A percentile compares a stretch with the other conserved stretches of the same genome.
Evolutionary conservation across 1,139 yeast species (phyloP).

Genomic region (Debaryomyces udenii): DNA sequence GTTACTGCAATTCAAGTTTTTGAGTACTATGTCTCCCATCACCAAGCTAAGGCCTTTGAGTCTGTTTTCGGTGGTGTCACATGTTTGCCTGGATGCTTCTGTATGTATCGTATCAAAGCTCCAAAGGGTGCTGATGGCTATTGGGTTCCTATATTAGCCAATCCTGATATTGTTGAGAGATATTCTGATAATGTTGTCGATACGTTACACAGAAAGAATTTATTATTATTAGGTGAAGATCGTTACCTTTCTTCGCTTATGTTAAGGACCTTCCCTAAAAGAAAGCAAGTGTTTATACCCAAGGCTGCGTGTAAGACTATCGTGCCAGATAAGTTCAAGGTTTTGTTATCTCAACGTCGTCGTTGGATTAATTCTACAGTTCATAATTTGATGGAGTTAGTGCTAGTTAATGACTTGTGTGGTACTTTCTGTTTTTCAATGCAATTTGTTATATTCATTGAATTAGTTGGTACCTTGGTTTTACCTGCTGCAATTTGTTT

Average conservation of each 20-base stretch:
- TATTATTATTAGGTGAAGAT: constrained; percentile 91
- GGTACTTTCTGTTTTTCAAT: constrained; percentile 97
- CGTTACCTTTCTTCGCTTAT: constrained; percentile 85
- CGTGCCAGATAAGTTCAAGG: constrained; percentile 82
- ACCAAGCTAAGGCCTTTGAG: constrained; percentile 95
- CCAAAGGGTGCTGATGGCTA: constrained; percentile 89
- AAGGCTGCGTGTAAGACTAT: constrained; percentile 95
- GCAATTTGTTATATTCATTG: constrained; percentile 92
- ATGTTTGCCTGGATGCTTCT: constrained; percentile 97
- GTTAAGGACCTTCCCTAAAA: constrained; percentile 90
- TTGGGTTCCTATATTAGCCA: constrained; percentile 96
- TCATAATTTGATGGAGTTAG: constrained; percentile 90
- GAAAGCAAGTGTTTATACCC: constrained; percentile 91
- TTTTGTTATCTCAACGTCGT: constrained; percentile 90
- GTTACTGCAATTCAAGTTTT: constrained; percentile 95
- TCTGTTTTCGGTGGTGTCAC: constrained; percentile 96
- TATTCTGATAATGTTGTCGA: constrained; percentile 88
- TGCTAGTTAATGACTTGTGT: constrained; percentile 85
- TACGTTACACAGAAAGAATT: constrained; percentile 87
- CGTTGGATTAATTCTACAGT: constrained; percentile 99
- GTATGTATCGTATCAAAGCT: constrained; percentile 91
- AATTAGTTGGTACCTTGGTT: constrained; percentile 86
- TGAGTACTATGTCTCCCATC: constrained; percentile 94
- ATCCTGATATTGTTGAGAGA: constrained; percentile 95
- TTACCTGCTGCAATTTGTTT: constrained; percentile 91